Evolutionary conservation across 352 stramenopile species (phyloP).

Genomic region (Bremia lactucae): DNA sequence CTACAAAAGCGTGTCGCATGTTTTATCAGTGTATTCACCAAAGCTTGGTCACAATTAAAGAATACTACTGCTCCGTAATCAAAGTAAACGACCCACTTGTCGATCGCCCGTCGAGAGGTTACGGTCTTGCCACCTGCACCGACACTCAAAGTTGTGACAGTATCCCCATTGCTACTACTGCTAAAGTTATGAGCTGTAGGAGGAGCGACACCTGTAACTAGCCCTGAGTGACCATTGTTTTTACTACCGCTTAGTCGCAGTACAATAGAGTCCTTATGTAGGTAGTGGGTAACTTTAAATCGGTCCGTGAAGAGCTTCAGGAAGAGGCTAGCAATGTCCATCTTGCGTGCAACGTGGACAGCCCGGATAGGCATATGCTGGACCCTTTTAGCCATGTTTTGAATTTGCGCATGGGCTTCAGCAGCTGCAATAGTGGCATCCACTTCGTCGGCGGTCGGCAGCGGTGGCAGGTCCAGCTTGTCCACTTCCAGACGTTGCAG

Average conservation of each 20-base stretch:
- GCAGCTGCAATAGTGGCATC: slow-evolving; percentile 55
- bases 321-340: slow-evolving; percentile 80
- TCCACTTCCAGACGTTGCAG: slow-evolving; percentile 13
- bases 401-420: slow-evolving; percentile 36
- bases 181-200: slow-evolving; percentile 3
- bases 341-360: slow-evolving; percentile 75
- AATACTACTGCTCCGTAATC: slow-evolving; percentile 89
- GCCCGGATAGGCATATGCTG: slow-evolving; percentile 78
- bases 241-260: slow-evolving; percentile 42
- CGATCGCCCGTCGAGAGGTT: slow-evolving; percentile 65
- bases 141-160: slow-evolving; percentile 34
- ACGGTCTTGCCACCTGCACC: slow-evolving; percentile 33
- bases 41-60: slow-evolving; percentile 82
- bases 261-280: slow-evolving; percentile 79
- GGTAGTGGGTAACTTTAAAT: slow-evolving; percentile 70
- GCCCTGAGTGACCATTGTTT: slow-evolving; percentile 16
- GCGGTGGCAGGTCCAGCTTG: slow-evolving; percentile 36
- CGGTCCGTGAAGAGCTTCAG: slow-evolving; percentile 80
- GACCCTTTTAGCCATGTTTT: slow-evolving; percentile 35
- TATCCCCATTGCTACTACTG: slow-evolving; percentile 18
- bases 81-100: slow-evolving; percentile 90
- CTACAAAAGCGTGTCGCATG: slow-evolving; percentile 67
- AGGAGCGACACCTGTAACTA: slow-evolving; percentile 29
- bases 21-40: slow-evolving; percentile 63
- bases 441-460: slow-evolving; percentile 51